Conservation (phyloP, 768 basidiomycete genomes). For the Crucibulum laeve region DNA sequence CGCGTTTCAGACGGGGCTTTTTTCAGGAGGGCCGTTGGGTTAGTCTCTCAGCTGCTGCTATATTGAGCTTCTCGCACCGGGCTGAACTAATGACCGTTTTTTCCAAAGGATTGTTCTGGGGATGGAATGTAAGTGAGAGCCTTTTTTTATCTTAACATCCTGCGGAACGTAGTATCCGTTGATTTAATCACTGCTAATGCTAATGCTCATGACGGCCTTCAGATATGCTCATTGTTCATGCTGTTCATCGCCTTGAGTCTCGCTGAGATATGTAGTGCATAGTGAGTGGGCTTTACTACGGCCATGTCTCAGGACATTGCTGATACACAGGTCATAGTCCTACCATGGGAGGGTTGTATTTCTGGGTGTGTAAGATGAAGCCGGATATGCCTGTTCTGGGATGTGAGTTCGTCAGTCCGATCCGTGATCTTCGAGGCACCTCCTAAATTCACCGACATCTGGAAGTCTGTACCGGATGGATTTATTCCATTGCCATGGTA, state of each 20-base stretch:
- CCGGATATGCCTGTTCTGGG: conserved; percentile 48
- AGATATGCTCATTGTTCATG: conserved; percentile 59
- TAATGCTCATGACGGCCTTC: neutral
- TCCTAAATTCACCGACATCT: neutral
- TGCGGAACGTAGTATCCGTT: neutral
- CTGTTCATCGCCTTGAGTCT: conserved; percentile 50
- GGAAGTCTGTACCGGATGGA: conserved; percentile 47
- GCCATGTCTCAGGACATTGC: neutral
- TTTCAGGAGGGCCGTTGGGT: conserved; percentile 55
- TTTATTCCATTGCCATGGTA: conserved; percentile 57
- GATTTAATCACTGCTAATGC: neutral
- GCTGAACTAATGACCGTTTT: conserved; percentile 1
- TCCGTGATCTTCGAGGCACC: neutral
- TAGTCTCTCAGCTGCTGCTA: neutral
- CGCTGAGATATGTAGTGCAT: conserved; percentile 57
- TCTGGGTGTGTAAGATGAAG: conserved; percentile 62
- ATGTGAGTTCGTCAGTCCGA: conserved; percentile 27
- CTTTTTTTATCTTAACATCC: neutral
- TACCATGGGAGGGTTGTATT: conserved; percentile 57
- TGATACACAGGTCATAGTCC: conserved; percentile 26
- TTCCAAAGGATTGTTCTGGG: conserved; percentile 45
- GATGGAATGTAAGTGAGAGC: conserved; percentile 45
- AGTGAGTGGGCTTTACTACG: conserved; percentile 27
- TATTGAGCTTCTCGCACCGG: neutral
- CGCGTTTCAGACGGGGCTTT: conserved; percentile 55